phyloP scores from a whole-genome alignment of 164 flowering plant genomes.

The Liriodendron chinense region DNA sequence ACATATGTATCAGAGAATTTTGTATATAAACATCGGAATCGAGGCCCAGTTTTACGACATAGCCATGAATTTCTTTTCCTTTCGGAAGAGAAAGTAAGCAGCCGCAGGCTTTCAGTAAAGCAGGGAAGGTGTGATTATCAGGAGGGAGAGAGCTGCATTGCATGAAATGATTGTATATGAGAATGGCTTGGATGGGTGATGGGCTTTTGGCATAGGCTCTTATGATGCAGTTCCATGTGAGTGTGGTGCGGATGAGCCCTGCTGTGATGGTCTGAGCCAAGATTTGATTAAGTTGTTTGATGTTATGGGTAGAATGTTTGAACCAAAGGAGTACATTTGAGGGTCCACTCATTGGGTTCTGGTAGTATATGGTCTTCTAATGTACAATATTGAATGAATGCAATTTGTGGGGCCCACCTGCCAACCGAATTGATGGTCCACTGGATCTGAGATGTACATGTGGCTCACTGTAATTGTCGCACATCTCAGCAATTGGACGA shows the following conservation, averaged over 20 bases:
- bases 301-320: conserved; percentile 11
- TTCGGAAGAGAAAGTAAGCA: conserved; percentile 14
- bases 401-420: too few species aligned
- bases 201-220: conserved; percentile 32
- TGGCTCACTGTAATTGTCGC: too few species aligned
- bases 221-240: conserved; percentile 28
- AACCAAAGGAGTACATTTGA: conserved; percentile 2
- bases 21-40: conserved; percentile 24
- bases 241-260: conserved; percentile 20
- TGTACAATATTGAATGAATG: too few species aligned
- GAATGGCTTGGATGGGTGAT: conserved; percentile 25
- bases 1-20: conserved; percentile 26
- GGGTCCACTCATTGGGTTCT: neutral
- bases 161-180: conserved; percentile 27
- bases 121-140: conserved; percentile 29
- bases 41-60: conserved; percentile 21
- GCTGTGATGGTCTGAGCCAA: conserved; percentile 27
- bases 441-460: too few species aligned
- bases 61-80: conserved; percentile 33
- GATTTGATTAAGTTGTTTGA: conserved; percentile 16
- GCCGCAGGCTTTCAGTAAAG: conserved; percentile 29
- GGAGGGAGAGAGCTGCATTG: conserved; percentile 10
- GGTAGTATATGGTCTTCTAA: too few species aligned
- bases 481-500: too few species aligned
- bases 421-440: too few species aligned